Evolutionary conservation across 805 yeast species (phyloP), one percentile per base, ranked within the genome.

Genomic region (Metschnikowia aberdeeniae): DNA sequence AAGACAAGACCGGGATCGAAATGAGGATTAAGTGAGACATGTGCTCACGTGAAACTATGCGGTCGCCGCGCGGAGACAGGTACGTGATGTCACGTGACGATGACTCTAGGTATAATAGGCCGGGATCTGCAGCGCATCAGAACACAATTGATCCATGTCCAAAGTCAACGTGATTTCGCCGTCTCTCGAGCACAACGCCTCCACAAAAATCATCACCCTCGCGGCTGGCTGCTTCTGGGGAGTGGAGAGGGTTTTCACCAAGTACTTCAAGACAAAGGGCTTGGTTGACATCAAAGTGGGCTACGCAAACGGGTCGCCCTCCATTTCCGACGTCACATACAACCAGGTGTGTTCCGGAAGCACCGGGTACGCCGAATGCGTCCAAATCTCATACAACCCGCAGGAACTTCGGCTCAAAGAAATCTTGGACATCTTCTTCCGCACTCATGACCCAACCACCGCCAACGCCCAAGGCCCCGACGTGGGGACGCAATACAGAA

Each of bases 371-470:
- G 96, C 95, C 5, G 99, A 92, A 63, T 82, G 86, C 5, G 67
- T 92, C 17, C 97, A 92, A 63, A 72, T 92, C 10, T 73, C 92
- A 1, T 93, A 78, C 58, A 90, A 89, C 57, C 96, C 97, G 20
- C 52, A 73, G 3, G 53, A 63, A n/a, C 73, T 87, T 2, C 49
- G 78, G 3, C 73, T 81, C 56, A 76, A 67, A 45, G 86, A 84
- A 26, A 66, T 92, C 36, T 66, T 88, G 35, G 90, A 84, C 45
- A 87, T 90, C 55, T 93, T 92, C 72, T 90, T 89, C 71, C 75
- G 84, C 57, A 88, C 89, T 63, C 99, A 92, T 63, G 98, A 93
- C 65, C 98, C 99, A 39, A 93, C 98, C 2, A 83, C 89, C 2
- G 49, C 75, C 43, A 81, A 90, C 58, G 60, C 77, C 1, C 98